Evolutionary conservation across 768 basidiomycete species (phyloP).

Genomic region (Lentinula boryana): DNA sequence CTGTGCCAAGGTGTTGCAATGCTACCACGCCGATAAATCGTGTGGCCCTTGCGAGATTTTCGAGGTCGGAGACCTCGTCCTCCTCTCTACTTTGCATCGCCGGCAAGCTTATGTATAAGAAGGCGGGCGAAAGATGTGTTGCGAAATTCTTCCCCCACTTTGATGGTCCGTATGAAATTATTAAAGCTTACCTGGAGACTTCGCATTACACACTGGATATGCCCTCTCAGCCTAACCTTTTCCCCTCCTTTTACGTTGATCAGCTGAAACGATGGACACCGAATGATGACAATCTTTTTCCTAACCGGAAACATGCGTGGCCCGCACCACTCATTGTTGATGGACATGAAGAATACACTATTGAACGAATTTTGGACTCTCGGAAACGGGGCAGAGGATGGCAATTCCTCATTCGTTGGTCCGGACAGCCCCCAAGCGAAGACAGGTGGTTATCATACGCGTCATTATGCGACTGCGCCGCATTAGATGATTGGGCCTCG

Average conservation of each 20-base stretch:
- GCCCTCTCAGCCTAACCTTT: slow-evolving; percentile 11
- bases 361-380: slow-evolving; percentile 17
- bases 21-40: slow-evolving; percentile 21
- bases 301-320: slow-evolving; percentile 8
- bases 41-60: slow-evolving; percentile 16
- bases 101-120: slow-evolving; percentile 23
- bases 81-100: slow-evolving; percentile 27
- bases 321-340: slow-evolving; percentile 11
- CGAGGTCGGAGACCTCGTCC: slow-evolving; percentile 26
- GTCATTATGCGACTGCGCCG: slow-evolving; percentile 10
- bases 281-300: slow-evolving; percentile 20
- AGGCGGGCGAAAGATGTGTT: slow-evolving; percentile 19
- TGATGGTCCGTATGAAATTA: slow-evolving; percentile 23
- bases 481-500: background rate
- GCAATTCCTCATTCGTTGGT: slow-evolving; percentile 19
- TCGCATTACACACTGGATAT: slow-evolving; percentile 11
- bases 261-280: slow-evolving; percentile 12
- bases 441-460: slow-evolving; percentile 15
- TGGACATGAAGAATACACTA: slow-evolving; percentile 13
- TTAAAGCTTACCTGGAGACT: slow-evolving; percentile 1
- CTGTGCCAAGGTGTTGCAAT: slow-evolving; percentile 21
- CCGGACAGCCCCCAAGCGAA: slow-evolving; percentile 10
- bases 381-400: slow-evolving; percentile 15
- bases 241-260: slow-evolving; percentile 22
- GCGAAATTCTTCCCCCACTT: slow-evolving; percentile 37